Conservation (phyloP, 1,284 basidiomycete species). For the Cryptococcus sp. region DNA sequence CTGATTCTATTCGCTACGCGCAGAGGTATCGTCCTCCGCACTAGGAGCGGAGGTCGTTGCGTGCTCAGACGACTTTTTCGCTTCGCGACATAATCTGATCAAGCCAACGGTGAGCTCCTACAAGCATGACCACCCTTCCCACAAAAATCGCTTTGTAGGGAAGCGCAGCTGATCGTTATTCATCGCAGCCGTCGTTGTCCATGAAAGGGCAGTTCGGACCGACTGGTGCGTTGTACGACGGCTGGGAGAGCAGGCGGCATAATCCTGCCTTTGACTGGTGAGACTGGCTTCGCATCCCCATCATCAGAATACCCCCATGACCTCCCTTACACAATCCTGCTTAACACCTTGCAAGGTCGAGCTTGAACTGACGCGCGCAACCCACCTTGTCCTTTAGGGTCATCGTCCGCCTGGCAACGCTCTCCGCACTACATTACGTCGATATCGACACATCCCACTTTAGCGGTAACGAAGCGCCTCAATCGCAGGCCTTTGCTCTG, state of each 20-base stretch:
- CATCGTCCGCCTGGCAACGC: constrained; percentile 82
- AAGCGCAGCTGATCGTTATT: no score
- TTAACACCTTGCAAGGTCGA: no score
- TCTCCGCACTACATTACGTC: constrained; percentile 76
- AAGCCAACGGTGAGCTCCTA: constrained; percentile 67
- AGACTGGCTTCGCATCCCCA: constrained; percentile 25
- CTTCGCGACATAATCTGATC: constrained; percentile 79
- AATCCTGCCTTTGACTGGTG: constrained; percentile 89
- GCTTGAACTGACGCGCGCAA: background rate
- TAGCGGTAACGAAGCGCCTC: constrained; percentile 91
- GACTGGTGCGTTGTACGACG: constrained; percentile 90
- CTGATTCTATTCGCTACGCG: background rate
- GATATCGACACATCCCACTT: constrained; percentile 97
- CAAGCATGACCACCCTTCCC: constrained; percentile 3
- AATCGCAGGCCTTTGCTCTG: constrained; percentile 71
- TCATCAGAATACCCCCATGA: background rate
- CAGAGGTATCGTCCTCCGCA: constrained; percentile 86
- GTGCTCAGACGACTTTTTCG: constrained; percentile 96
- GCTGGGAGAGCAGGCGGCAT: constrained; percentile 92
- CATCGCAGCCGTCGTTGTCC: constrained; percentile 64
- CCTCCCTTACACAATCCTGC: background rate
- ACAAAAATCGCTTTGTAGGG: no score
- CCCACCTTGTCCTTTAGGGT: constrained; percentile 61
- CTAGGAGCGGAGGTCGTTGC: constrained; percentile 75
- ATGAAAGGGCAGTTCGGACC: constrained; percentile 94